Conservation (phyloP, 352 stramenopile species). For the Phytophthora pluvialis region DNA sequence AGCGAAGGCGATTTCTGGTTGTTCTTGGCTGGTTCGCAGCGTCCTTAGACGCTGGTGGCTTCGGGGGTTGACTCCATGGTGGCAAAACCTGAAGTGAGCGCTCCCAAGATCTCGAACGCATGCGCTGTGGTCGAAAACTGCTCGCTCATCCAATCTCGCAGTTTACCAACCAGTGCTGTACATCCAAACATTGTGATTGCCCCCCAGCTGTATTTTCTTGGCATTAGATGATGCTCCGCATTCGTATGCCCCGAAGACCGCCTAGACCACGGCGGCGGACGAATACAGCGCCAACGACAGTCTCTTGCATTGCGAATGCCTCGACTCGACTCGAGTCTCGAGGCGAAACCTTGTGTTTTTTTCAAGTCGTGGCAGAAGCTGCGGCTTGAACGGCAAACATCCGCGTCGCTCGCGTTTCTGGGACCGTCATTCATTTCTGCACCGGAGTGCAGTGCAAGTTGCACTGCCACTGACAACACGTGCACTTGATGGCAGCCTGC, state of each 20-base stretch:
- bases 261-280: too few species aligned
- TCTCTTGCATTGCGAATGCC: too few species aligned
- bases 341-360: neutral
- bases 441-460: slow-evolving; percentile 5
- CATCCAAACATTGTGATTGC: slow-evolving; percentile 26
- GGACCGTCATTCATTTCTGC: slow-evolving; percentile 10
- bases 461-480: neutral
- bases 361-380: slow-evolving; percentile 5
- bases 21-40: neutral
- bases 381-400: slow-evolving; percentile 7
- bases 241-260: neutral
- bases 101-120: neutral
- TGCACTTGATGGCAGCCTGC: neutral
- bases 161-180: slow-evolving; percentile 18
- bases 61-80: slow-evolving; percentile 8
- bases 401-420: neutral
- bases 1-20: neutral
- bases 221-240: neutral
- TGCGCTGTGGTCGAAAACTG: neutral
- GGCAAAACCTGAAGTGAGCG: slow-evolving; percentile 12
- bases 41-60: slow-evolving; percentile 5
- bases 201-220: neutral
- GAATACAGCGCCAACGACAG: too few species aligned
- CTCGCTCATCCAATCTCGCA: slow-evolving; percentile 18
- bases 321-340: too few species aligned